A percentile compares a stretch with the other conserved stretches of the same genome.
Conservation (phyloP, 2,329 filamentous ascomycete species). For the Aspergillus uvarum region DNA sequence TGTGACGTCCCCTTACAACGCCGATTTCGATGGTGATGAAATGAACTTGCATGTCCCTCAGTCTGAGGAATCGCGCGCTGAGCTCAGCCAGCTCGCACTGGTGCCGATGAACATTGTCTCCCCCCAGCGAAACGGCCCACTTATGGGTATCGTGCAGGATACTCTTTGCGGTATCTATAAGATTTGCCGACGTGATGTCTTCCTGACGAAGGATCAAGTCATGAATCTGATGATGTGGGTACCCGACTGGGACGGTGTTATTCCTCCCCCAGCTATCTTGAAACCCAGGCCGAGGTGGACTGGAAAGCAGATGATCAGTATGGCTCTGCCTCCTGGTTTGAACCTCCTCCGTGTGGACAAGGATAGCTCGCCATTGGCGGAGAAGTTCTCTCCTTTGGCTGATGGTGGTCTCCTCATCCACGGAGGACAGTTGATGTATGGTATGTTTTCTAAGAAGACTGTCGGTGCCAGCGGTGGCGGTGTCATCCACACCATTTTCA, state of each 20-base stretch:
- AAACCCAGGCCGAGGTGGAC: conserved; percentile 95
- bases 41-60: conserved; percentile 99
- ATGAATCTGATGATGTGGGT: conserved; percentile 99
- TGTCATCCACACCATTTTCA: conserved; percentile 94
- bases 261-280: conserved; percentile 88
- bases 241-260: conserved; percentile 92
- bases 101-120: conserved; percentile 99
- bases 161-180: conserved; percentile 97
- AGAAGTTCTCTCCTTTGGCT: conserved; percentile 60
- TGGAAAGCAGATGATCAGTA: conserved; percentile 94
- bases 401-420: conserved; percentile 82
- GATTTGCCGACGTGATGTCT: conserved; percentile 87
- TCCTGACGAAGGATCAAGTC: conserved; percentile 83
- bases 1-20: conserved; percentile 98
- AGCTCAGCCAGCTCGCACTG: conserved; percentile 91
- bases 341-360: conserved; percentile 69
- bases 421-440: conserved; percentile 85
- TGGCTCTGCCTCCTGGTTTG: conserved; percentile 84
- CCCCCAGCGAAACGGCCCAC: conserved; percentile 89
- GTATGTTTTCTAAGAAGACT: conserved; percentile 87
- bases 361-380: conserved; percentile 56
- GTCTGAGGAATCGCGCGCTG: conserved; percentile 91
- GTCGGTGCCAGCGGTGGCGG: conserved; percentile 87
- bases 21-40: conserved; percentile 99
- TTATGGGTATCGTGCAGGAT: conserved; percentile 99